These are phyloP conservation scores for Capsicum chinense DNA, from an alignment of 257 asterid species.

Conservation along the genomic window DNA sequence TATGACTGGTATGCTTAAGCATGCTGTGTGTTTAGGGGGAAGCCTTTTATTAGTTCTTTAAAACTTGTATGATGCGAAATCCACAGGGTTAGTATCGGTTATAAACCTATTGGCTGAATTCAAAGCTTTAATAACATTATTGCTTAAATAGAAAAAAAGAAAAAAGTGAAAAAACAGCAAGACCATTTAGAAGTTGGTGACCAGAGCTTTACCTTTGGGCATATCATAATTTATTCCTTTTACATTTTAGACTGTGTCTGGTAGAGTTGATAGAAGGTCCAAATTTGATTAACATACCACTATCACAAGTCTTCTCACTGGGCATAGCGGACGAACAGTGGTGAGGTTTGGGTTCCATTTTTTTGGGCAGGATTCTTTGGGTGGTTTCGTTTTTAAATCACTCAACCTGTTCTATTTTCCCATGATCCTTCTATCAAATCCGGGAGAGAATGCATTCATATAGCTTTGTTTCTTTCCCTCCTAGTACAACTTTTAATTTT, in stretches of 20 bases:
- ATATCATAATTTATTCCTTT: background rate
- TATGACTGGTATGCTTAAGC: background rate
- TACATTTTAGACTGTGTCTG: background rate
- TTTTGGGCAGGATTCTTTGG: background rate
- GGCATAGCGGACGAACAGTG: background rate
- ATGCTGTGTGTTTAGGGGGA: background rate
- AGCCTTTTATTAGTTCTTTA: background rate
- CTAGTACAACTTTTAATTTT: background rate
- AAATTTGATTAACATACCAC: background rate
- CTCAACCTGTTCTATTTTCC: background rate
- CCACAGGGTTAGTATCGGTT: background rate
- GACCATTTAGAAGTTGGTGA: conserved; percentile 20
- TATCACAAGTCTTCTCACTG: conserved; percentile 9
- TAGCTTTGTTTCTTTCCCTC: background rate
- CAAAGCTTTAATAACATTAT: background rate
- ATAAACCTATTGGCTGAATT: background rate
- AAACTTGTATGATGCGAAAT: conserved; percentile 12
- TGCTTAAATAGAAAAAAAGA: background rate
- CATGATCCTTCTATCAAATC: background rate
- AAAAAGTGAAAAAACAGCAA: background rate
- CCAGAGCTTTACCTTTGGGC: background rate
- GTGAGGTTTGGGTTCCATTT: background rate
- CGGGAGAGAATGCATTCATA: background rate
- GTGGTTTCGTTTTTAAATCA: background rate
- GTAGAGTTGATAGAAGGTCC: background rate